Evolutionary conservation across 2,329 filamentous ascomycete species (phyloP), one percentile per base, ranked within the genome.

Genomic region (Dothistroma pini): DNA sequence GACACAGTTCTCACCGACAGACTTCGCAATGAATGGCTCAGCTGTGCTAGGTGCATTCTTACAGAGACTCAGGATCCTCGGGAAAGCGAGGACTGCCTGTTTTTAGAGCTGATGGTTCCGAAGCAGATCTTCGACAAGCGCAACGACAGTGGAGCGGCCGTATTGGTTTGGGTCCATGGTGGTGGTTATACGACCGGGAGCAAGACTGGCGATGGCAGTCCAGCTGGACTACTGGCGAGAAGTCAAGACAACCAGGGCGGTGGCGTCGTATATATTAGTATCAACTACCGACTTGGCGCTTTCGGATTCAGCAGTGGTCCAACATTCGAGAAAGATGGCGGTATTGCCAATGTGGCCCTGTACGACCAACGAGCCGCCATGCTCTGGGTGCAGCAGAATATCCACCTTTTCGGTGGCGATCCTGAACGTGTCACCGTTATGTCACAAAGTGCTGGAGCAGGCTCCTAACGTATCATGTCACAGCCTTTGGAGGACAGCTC

Each of bases 401-500:
- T 63, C 71, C 31, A 34, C 52, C 25, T 34, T 7, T 69, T 69
- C 53, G 68, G 68, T 31, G 68, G 68, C 16, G 61, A 69, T 52
- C 57, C 62, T 0, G n/a, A 47, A 14, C 58, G 58, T 59, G 79
- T 68, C 54, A 65, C 60, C 4, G 34, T 61, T 6, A 54, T 25
- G 4, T 51, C 51, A 4, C 35, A 59, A 51, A 32, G 22, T 35
- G 72, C 75, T 9, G 77, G 78, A 14, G 65, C 70, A n/a, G 90
- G 91, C 62, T 91, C 88, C 87, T 90, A 0, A 82, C 88, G 54
- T 84, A 91, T 69, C 89, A 93, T 68, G 90, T 91, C 85, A 78
- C 84, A 0, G 76, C 91, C 3, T 91, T 89, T 66, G 82, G 84
- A 38, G 89, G 89, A 6, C 79, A 92, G 72, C 80, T 85, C 0